Percentiles rank a stretch among this genome's conserved stretches.
These are phyloP conservation scores for Talaromyces sp. DNA, from an alignment of 2,329 filamentous ascomycete species.

Conservation along the genomic window DNA sequence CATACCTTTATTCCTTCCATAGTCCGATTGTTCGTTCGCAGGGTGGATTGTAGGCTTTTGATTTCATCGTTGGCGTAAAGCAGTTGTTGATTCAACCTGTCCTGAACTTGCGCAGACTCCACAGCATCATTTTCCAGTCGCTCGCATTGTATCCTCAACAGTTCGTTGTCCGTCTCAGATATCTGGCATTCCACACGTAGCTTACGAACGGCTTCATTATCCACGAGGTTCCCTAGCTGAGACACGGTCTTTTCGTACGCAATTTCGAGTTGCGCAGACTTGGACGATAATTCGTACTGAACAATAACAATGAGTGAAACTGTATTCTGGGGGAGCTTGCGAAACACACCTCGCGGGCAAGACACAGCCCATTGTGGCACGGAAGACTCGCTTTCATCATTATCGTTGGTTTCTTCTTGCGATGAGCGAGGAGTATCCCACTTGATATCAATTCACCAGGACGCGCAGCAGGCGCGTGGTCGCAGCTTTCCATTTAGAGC, in stretches of 20 bases:
- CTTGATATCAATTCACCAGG: neutral
- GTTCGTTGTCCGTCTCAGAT: slow-evolving; percentile 69
- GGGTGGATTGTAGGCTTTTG: slow-evolving; percentile 19
- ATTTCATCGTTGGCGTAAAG: slow-evolving; percentile 46
- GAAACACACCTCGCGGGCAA: slow-evolving; percentile 20
- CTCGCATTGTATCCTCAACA: slow-evolving; percentile 60
- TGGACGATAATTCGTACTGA: slow-evolving; percentile 43
- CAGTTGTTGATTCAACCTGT: slow-evolving; percentile 42
- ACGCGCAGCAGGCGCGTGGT: neutral
- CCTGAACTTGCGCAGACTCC: slow-evolving; percentile 39
- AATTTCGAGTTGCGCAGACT: slow-evolving; percentile 57
- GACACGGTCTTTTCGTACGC: slow-evolving; percentile 63
- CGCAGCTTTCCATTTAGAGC: neutral
- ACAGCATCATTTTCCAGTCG: slow-evolving; percentile 52
- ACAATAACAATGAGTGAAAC: neutral
- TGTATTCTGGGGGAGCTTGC: neutral
- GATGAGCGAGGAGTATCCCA: neutral
- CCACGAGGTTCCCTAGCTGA: slow-evolving; percentile 62
- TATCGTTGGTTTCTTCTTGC: neutral
- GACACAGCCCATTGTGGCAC: slow-evolving; percentile 6
- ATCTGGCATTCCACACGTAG: slow-evolving; percentile 64
- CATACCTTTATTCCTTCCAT: slow-evolving; percentile 52
- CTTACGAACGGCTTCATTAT: slow-evolving; percentile 69
- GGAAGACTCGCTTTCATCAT: neutral
- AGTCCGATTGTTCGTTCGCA: slow-evolving; percentile 50